These are phyloP conservation scores for Penicillium janthinellum DNA, from an alignment of 2,329 filamentous ascomycete species.

Conservation along the genomic window DNA sequence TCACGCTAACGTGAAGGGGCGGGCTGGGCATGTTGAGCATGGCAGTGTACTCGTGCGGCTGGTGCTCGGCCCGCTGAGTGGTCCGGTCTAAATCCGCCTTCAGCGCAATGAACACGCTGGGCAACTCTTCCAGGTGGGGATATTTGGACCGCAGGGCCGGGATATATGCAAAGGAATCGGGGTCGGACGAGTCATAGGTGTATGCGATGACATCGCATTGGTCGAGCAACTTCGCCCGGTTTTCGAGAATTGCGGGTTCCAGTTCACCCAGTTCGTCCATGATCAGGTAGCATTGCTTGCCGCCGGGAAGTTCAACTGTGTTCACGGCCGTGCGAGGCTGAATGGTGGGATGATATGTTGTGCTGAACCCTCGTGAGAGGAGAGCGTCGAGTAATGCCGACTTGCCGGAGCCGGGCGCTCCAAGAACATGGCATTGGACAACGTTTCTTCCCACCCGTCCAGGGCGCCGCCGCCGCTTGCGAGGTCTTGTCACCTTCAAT, in stretches of 20 bases:
- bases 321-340: conserved; percentile 93
- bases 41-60: conserved; percentile 89
- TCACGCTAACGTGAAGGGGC: conserved; percentile 90
- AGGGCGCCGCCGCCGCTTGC: conserved; percentile 78
- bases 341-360: conserved; percentile 88
- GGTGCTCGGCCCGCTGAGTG: conserved; percentile 86
- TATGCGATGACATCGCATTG: conserved; percentile 94
- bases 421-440: conserved; percentile 88
- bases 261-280: conserved; percentile 92
- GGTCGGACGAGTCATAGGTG: conserved; percentile 94
- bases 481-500: conserved; percentile 87
- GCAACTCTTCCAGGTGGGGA: conserved; percentile 82
- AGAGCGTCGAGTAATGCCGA: conserved; percentile 89
- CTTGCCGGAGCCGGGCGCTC: conserved; percentile 83
- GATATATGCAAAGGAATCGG: conserved; percentile 92
- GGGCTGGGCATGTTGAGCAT: conserved; percentile 78
- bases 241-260: conserved; percentile 93
- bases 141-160: conserved; percentile 77
- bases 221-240: conserved; percentile 78
- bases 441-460: conserved; percentile 92
- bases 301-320: conserved; percentile 91
- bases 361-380: conserved; percentile 81
- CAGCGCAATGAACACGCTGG: conserved; percentile 86
- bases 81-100: conserved; percentile 97
- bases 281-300: conserved; percentile 96